These are phyloP conservation scores for Sphaerostilbella broomeana DNA, from an alignment of 2,329 filamentous ascomycete genomes.

Conservation along the genomic window DNA sequence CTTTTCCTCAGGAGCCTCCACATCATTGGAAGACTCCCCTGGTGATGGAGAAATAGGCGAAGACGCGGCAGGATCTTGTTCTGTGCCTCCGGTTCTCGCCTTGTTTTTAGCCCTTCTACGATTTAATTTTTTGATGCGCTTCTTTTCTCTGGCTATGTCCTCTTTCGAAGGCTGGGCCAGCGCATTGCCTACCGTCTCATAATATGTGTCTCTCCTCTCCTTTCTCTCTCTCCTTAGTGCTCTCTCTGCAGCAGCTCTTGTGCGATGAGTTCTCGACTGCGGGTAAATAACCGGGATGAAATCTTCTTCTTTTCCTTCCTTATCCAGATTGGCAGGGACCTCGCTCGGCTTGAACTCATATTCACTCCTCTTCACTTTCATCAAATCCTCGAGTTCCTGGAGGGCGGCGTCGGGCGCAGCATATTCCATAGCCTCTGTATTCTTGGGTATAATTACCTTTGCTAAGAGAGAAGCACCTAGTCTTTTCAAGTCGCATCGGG, in stretches of 20 bases:
- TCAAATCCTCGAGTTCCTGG: neutral
- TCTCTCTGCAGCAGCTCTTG: too few relatives aligned
- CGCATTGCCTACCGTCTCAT: neutral
- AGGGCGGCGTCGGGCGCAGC: neutral
- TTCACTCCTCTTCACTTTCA: neutral
- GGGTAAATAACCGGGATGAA: too few relatives aligned
- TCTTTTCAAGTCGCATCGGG: conserved; percentile 19
- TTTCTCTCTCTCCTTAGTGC: too few relatives aligned
- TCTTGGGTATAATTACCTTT: conserved; percentile 13
- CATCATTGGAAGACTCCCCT: too few relatives aligned
- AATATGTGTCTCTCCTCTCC: too few relatives aligned
- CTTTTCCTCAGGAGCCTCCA: too few relatives aligned
- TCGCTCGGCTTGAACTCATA: too few relatives aligned
- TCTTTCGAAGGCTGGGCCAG: neutral
- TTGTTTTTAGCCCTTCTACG: neutral
- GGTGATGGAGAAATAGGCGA: too few relatives aligned
- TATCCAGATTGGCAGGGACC: too few relatives aligned
- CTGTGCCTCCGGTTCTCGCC: neutral
- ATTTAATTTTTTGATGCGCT: neutral
- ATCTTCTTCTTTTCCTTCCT: too few relatives aligned
- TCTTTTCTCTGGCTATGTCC: neutral
- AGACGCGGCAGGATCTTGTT: too few relatives aligned
- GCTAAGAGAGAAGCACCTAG: conserved; percentile 19
- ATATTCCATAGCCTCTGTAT: neutral
- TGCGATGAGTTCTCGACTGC: too few relatives aligned